Base-by-base conservation (phyloP, 73 alveolate genomes). In the Loxodes magnus region DNA sequence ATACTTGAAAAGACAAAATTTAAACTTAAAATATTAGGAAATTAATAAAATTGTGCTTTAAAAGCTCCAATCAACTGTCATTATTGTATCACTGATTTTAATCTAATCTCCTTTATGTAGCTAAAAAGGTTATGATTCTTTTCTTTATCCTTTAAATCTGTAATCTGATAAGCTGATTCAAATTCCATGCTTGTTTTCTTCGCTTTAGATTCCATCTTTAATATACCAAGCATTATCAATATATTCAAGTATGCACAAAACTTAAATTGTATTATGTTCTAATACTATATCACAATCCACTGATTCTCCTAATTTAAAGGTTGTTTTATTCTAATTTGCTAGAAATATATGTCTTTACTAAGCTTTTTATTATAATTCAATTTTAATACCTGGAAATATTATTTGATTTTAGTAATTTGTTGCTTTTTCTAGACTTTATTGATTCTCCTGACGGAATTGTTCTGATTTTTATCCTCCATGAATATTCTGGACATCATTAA, bases 31-130 rank as follows among this genome's bases (percentile, higher is more conserved):
- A n/a, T n/a, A n/a, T n/a, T n/a, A n/a, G n/a, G n/a, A n/a, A n/a
- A n/a, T n/a, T n/a, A n/a, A n/a, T n/a, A n/a, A n/a, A n/a, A n/a
- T n/a, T n/a, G n/a, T n/a, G n/a, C n/a, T n/a, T n/a, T n/a, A 31
- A n/a, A 31, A 9, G 10, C 19, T 15, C 53, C 53, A 46, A 46
- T 46, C 59, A 21, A 46, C 39, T 25, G 22, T 37, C 17, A 46
- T 7, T 25, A 46, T 46, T 5, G 59, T 24, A 9, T 46, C 59
- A 21, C 43, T 25, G 9, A 46, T 9, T 15, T 24, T 16, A 24
- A 46, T 2, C 7, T 46, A 15, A 23, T 23, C 27, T 2, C 59
- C 59, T 7, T 16, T 16, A n/a, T 46, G 22, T 1, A 46, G 26
- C 6, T 12, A 9, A 24, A 46, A 46, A 12, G 59, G 59, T 6